These are phyloP conservation scores for Torrubiella hemipterigena DNA, from an alignment of 2,329 filamentous ascomycete genomes.

Conservation along the genomic window DNA sequence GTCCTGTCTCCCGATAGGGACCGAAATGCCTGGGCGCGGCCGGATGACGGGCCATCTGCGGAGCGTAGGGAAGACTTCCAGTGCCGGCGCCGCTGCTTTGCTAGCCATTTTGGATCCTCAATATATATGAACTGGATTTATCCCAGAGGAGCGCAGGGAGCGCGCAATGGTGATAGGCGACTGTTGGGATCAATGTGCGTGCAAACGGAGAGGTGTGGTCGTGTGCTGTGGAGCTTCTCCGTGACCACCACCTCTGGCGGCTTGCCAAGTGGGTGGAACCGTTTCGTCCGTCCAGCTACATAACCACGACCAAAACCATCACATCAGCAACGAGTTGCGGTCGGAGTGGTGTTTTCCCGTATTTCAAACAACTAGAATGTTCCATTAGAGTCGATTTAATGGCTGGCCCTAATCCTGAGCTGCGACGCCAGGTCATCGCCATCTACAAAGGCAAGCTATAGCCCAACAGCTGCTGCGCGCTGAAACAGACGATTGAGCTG, in stretches of 20 bases:
- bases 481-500: not conserved
- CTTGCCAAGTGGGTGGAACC: not conserved
- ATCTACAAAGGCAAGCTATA: constrained; percentile 67
- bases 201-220: not conserved
- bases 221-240: not conserved
- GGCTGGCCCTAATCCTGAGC: constrained; percentile 32
- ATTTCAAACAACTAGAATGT: no score
- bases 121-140: not conserved
- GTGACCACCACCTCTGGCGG: no score
- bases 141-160: not conserved
- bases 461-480: not conserved
- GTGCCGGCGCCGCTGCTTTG: not conserved
- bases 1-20: not conserved
- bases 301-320: not conserved
- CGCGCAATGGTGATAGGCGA: not conserved
- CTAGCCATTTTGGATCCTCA: no score
- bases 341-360: not conserved
- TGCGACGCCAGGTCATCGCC: constrained; percentile 68
- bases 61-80: not conserved
- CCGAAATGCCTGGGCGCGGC: not conserved
- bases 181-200: not conserved
- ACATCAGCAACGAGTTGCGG: not conserved
- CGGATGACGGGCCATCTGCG: not conserved
- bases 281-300: not conserved
- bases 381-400: constrained; percentile 10